Evolutionary conservation across 2,329 filamentous ascomycete genomes (phyloP).

Genomic region (Colletotrichum gigasporum): DNA sequence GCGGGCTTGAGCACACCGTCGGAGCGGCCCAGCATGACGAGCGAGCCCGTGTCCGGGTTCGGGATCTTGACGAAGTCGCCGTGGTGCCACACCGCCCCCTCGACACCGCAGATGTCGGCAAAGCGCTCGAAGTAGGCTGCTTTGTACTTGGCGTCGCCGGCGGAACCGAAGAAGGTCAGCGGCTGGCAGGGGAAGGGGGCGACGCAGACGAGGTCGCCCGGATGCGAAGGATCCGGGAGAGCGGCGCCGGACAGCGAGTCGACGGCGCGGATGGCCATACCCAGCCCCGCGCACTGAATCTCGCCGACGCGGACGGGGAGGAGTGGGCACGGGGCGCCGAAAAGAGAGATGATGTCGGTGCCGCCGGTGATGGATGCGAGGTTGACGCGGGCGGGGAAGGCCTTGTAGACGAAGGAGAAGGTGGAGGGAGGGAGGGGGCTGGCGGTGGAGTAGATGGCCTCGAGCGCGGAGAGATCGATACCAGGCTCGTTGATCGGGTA

Average conservation of each 20-base stretch:
- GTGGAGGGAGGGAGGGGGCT: constrained; percentile 93
- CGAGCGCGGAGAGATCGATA: constrained; percentile 70
- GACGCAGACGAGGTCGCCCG: constrained; percentile 89
- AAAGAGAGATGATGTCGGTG: constrained; percentile 96
- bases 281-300: constrained; percentile 80
- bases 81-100: constrained; percentile 81
- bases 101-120: constrained; percentile 49
- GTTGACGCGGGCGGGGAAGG: constrained; percentile 83
- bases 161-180: constrained; percentile 83
- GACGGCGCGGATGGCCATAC: constrained; percentile 77
- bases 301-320: constrained; percentile 77
- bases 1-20: constrained; percentile 94
- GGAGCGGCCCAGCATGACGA: constrained; percentile 91
- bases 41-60: constrained; percentile 76
- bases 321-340: constrained; percentile 84
- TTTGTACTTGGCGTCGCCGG: constrained; percentile 79
- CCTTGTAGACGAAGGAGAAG: constrained; percentile 87
- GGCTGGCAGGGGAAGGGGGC: constrained; percentile 91
- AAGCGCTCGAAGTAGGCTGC: constrained; percentile 91
- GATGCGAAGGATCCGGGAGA: constrained; percentile 66
- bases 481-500: constrained; percentile 64
- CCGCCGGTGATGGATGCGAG: constrained; percentile 94
- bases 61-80: constrained; percentile 83
- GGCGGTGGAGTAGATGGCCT: constrained; percentile 93
- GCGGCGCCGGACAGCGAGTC: constrained; percentile 66